A percentile compares a stretch with the other conserved stretches of the same genome.
These are phyloP conservation scores for Chalciporus sp. DNA, from an alignment of 1,284 basidiomycete species.

Conservation along the genomic window DNA sequence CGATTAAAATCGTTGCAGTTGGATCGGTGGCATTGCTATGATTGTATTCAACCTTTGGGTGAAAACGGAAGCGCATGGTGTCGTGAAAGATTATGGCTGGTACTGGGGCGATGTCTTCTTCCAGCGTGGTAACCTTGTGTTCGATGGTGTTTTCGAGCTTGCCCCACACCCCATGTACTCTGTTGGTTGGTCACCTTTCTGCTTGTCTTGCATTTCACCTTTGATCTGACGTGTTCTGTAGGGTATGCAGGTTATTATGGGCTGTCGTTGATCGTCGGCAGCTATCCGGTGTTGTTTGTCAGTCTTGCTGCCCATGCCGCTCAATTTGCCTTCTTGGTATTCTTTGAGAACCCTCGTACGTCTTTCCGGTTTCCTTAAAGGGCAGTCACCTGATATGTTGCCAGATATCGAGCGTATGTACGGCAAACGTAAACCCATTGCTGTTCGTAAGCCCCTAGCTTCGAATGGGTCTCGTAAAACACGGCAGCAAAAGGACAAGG, in stretches of 20 bases:
- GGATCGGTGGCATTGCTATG: slow-evolving; percentile 83
- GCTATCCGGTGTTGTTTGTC: slow-evolving; percentile 91
- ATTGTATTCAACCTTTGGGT: slow-evolving; percentile 99
- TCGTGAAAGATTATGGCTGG: slow-evolving; percentile 93
- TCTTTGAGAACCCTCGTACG: slow-evolving; percentile 97
- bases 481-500: slow-evolving; percentile 6
- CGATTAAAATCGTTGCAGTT: slow-evolving; percentile 48
- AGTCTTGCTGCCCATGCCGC: slow-evolving; percentile 92
- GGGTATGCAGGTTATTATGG: slow-evolving; percentile 97
- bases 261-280: slow-evolving; percentile 84
- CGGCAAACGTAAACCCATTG: slow-evolving; percentile 85
- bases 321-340: slow-evolving; percentile 95
- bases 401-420: slow-evolving; percentile 92
- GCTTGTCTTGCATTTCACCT: background rate
- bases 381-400: background rate
- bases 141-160: slow-evolving; percentile 97
- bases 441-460: slow-evolving; percentile 73
- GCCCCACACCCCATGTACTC: slow-evolving; percentile 94
- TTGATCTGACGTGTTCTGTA: slow-evolving; percentile 28
- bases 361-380: slow-evolving; percentile 11
- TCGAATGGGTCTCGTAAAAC: slow-evolving; percentile 16
- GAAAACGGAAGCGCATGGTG: slow-evolving; percentile 95
- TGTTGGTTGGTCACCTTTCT: slow-evolving; percentile 62
- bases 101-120: slow-evolving; percentile 99
- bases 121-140: slow-evolving; percentile 87